Evolutionary conservation across 306 rosid species (phyloP).

Genomic region (Vigna trinervia): DNA sequence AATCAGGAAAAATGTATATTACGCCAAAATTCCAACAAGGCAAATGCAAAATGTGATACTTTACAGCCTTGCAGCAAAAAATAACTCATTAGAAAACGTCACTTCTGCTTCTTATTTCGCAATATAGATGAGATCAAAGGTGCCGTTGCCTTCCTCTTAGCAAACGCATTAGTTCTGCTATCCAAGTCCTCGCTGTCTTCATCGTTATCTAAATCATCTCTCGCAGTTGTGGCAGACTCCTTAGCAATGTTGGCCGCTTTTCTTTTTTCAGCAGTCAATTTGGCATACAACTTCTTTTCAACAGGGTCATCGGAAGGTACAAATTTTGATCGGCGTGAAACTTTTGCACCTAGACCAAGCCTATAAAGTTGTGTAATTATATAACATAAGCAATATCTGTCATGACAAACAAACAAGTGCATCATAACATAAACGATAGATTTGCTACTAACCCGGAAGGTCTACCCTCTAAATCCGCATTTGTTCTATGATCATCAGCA

Average conservation of each 20-base stretch:
- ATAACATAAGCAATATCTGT: slow-evolving; percentile 18
- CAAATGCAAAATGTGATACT: slow-evolving; percentile 27
- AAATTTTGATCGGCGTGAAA: slow-evolving; percentile 58
- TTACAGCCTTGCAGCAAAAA: background rate
- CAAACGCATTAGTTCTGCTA: slow-evolving; percentile 72
- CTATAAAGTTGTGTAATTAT: slow-evolving; percentile 45
- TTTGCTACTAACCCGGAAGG: slow-evolving; percentile 63
- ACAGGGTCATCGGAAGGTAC: slow-evolving; percentile 72
- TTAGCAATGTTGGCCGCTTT: slow-evolving; percentile 60
- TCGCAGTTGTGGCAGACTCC: slow-evolving; percentile 46
- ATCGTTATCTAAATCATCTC: slow-evolving; percentile 46
- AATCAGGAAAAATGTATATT: slow-evolving; percentile 15
- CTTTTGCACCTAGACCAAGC: slow-evolving; percentile 91
- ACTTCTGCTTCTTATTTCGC: slow-evolving; percentile 63
- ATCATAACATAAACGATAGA: background rate
- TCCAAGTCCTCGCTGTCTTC: slow-evolving; percentile 56
- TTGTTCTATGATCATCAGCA: slow-evolving; percentile 55
- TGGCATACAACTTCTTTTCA: slow-evolving; percentile 66
- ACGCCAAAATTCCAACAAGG: slow-evolving; percentile 15
- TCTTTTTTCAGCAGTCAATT: slow-evolving; percentile 60
- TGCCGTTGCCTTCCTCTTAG: slow-evolving; percentile 60
- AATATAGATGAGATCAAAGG: slow-evolving; percentile 37
- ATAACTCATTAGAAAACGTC: slow-evolving; percentile 20
- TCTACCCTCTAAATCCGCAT: slow-evolving; percentile 51
- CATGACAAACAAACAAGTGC: background rate